These are phyloP conservation scores for Flagelloscypha sp. DNA, from an alignment of 768 basidiomycete species.

Conservation along the genomic window DNA sequence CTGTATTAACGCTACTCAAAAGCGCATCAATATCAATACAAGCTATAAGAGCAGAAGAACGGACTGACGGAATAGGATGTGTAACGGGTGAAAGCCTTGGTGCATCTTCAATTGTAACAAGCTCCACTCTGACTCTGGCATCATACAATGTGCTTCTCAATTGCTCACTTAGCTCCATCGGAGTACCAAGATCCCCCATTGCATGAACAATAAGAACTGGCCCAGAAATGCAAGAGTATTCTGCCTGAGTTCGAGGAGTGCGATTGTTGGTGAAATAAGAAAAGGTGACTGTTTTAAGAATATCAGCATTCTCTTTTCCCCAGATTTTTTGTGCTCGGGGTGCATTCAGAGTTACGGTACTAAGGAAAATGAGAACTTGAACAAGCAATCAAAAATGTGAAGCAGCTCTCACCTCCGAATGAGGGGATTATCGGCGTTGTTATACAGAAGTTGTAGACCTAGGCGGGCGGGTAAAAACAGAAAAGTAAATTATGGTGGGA, in stretches of 20 bases:
- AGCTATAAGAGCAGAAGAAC: no score
- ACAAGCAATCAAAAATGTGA: no score
- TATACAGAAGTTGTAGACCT: no score
- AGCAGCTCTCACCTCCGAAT: no score
- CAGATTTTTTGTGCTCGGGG: constrained; percentile 19
- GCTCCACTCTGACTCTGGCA: constrained; percentile 20
- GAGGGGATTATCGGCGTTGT: no score
- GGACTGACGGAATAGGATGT: constrained; percentile 17
- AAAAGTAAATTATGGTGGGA: no score
- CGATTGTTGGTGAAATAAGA: constrained; percentile 21
- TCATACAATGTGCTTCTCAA: constrained; percentile 16
- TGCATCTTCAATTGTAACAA: constrained; percentile 20
- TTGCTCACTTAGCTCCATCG: constrained; percentile 17
- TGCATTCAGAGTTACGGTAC: no score
- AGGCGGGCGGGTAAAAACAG: no score
- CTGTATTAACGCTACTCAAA: no score
- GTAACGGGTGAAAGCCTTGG: constrained; percentile 28
- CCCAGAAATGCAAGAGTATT: constrained; percentile 19
- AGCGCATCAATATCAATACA: no score
- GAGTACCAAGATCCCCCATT: constrained; percentile 27
- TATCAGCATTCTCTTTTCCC: constrained; percentile 18
- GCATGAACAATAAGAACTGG: constrained; percentile 27
- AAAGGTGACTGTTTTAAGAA: constrained; percentile 24
- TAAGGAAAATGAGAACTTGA: no score
- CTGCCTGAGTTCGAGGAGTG: constrained; percentile 13